Conservation (phyloP, 73 alveolate species). For the Paramecium octaurelia region DNA sequence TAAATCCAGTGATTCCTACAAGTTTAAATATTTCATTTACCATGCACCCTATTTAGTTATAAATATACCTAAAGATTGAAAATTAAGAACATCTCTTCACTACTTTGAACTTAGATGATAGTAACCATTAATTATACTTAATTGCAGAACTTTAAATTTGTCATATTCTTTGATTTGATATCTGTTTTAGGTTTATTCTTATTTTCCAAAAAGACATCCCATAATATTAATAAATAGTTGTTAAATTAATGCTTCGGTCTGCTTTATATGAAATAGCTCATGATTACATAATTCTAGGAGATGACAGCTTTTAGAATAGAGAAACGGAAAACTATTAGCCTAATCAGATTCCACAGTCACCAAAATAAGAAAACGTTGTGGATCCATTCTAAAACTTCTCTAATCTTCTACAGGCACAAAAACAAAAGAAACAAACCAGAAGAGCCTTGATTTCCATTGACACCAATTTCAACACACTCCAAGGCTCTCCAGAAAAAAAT, state of each 20-base stretch:
- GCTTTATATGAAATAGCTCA: slow-evolving; percentile 24
- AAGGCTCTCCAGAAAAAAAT: background rate
- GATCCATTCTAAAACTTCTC: background rate
- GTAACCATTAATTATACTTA: background rate
- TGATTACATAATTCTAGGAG: background rate
- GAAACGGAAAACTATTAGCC: background rate
- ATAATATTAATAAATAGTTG: slow-evolving; percentile 36
- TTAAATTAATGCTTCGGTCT: slow-evolving; percentile 28
- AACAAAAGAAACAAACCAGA: background rate
- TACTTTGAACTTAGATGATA: slow-evolving; percentile 11
- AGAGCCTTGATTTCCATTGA: background rate
- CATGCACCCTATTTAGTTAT: slow-evolving; percentile 6
- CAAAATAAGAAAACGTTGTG: background rate
- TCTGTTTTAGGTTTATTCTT: background rate
- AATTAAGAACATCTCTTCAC: background rate
- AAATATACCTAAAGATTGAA: background rate
- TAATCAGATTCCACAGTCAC: background rate
- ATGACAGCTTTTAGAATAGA: background rate
- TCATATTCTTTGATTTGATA: slow-evolving; percentile 30
- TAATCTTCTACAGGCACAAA: background rate
- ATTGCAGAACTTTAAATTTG: background rate
- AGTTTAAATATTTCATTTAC: background rate
- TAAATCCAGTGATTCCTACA: slow-evolving; percentile 29
- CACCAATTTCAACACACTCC: background rate
- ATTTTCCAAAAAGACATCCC: slow-evolving; percentile 42